These are phyloP conservation scores for Castanea sativa DNA, from an alignment of 306 rosid species.

Conservation along the genomic window DNA sequence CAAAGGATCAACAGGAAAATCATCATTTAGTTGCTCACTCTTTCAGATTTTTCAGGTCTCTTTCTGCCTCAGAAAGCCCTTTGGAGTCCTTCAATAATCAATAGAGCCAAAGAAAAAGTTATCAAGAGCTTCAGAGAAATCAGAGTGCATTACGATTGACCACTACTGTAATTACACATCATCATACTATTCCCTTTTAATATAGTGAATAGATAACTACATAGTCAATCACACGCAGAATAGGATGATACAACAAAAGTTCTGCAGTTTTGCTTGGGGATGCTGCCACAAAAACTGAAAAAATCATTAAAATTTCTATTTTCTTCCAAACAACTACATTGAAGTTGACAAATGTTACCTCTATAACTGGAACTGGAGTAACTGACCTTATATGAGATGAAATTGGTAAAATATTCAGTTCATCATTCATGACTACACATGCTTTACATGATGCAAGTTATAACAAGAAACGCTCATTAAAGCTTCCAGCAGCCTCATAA, in stretches of 20 bases:
- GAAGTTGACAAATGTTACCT: constrained; percentile 48
- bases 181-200: not conserved
- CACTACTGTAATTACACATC: not conserved
- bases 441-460: constrained; percentile 87
- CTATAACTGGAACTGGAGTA: constrained; percentile 53
- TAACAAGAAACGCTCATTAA: constrained; percentile 87
- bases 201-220: not conserved
- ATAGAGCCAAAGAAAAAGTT: constrained; percentile 21
- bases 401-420: constrained; percentile 76
- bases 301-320: constrained; percentile 1
- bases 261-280: not conserved
- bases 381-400: constrained; percentile 87
- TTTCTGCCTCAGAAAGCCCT: constrained; percentile 72
- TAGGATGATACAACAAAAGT: not conserved
- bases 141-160: constrained; percentile 9
- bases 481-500: constrained; percentile 68
- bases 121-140: constrained; percentile 8
- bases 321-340: not conserved
- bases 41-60: constrained; percentile 72
- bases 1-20: constrained; percentile 86
- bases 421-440: constrained; percentile 89
- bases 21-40: constrained; percentile 61
- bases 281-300: not conserved
- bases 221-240: not conserved
- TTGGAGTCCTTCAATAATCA: constrained; percentile 58